Evolutionary conservation across 208 protist species (phyloP).

Genomic region (Sergeia podlipaevii): DNA sequence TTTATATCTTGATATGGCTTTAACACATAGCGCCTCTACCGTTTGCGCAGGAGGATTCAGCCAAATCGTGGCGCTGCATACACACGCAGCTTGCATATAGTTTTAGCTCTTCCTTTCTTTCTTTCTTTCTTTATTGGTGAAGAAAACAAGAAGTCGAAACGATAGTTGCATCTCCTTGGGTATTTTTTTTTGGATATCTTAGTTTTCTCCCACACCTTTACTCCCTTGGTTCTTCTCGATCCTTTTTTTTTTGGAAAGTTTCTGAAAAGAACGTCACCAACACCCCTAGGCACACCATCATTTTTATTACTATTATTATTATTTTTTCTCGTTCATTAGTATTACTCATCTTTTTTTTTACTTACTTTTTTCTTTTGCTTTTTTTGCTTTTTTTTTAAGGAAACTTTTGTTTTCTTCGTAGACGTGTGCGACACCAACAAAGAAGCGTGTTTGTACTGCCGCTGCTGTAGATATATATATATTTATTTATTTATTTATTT

Average conservation of each 20-base stretch:
- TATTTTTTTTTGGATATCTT: not conserved
- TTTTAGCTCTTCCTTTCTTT: constrained; percentile 7
- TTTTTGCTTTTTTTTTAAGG: constrained; percentile 7
- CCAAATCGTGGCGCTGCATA: no score
- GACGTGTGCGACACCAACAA: no score
- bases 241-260: constrained; percentile 5
- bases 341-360: not conserved
- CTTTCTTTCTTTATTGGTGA: constrained; percentile 3
- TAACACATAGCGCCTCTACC: no score
- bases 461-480: no score
- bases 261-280: constrained; percentile 4
- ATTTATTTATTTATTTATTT: constrained; percentile 2
- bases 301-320: constrained; percentile 1
- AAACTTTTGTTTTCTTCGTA: no score
- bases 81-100: constrained; percentile 1
- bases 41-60: no score
- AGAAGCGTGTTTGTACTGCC: no score
- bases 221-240: no score
- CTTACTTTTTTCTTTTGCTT: constrained; percentile 5
- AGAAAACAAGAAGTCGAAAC: not conserved
- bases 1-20: no score
- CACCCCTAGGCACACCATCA: not conserved
- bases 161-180: not conserved
- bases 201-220: no score
- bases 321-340: constrained; percentile 2